Conservation (phyloP, 2,329 filamentous ascomycete genomes). For the Exophiala dermatitidis region DNA sequence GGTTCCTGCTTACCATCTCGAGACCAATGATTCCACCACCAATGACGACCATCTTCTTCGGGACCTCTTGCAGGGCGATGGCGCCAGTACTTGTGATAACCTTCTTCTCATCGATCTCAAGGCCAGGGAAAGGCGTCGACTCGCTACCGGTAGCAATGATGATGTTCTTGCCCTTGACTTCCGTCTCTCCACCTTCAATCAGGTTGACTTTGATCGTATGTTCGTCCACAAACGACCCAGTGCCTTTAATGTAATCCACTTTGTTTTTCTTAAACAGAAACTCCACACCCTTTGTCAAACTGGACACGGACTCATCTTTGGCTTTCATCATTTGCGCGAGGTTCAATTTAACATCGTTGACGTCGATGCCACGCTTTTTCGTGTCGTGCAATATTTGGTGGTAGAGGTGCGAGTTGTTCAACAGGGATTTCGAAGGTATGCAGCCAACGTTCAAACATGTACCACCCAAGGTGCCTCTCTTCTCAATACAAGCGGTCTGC, state of each 20-base stretch:
- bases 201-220: constrained; percentile 87
- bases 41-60: constrained; percentile 94
- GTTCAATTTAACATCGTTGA: constrained; percentile 95
- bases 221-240: constrained; percentile 77
- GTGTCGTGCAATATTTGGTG: constrained; percentile 96
- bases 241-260: constrained; percentile 94
- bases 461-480: constrained; percentile 87
- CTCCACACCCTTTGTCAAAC: constrained; percentile 94
- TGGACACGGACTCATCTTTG: constrained; percentile 82
- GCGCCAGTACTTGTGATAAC: constrained; percentile 95
- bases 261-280: constrained; percentile 99
- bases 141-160: constrained; percentile 95
- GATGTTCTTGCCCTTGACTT: constrained; percentile 88
- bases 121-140: constrained; percentile 89
- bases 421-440: constrained; percentile 97
- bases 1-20: constrained; percentile 63
- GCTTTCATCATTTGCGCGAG: constrained; percentile 95
- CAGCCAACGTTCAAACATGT: constrained; percentile 99
- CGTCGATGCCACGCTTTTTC: constrained; percentile 94
- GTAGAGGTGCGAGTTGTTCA: constrained; percentile 99
- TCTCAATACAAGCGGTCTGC: constrained; percentile 95
- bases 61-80: constrained; percentile 79
- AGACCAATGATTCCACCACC: constrained; percentile 97
- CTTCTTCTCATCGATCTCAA: constrained; percentile 95
- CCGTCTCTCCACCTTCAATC: constrained; percentile 84